These are phyloP conservation scores for Cladophialophora chaetospira DNA, from an alignment of 2,329 filamentous ascomycete species.

Conservation along the genomic window DNA sequence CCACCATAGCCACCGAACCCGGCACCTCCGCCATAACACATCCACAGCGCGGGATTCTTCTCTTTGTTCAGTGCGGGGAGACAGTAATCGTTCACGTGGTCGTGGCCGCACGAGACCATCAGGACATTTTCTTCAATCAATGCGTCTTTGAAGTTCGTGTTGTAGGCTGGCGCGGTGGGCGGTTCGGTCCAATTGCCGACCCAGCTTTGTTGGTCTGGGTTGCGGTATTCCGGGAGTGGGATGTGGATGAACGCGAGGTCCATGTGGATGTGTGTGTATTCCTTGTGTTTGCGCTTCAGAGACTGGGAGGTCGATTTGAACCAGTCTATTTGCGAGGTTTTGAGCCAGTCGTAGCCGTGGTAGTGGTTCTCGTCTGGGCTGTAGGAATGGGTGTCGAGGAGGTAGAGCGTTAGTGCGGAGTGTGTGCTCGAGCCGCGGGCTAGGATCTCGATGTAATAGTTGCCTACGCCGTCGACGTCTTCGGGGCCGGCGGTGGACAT, in stretches of 20 bases:
- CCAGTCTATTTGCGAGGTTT: slow-evolving; percentile 91
- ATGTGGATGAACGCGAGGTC: slow-evolving; percentile 98
- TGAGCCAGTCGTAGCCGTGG: slow-evolving; percentile 97
- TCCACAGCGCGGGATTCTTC: slow-evolving; percentile 77
- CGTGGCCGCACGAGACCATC: slow-evolving; percentile 89
- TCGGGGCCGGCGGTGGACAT: slow-evolving; percentile 81
- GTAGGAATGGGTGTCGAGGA: slow-evolving; percentile 91
- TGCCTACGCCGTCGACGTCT: slow-evolving; percentile 85
- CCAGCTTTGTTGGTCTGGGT: slow-evolving; percentile 59
- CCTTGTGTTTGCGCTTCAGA: slow-evolving; percentile 74
- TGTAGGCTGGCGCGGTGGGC: slow-evolving; percentile 84
- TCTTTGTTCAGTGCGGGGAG: slow-evolving; percentile 60
- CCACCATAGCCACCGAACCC: slow-evolving; percentile 96
- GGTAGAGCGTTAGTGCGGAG: slow-evolving; percentile 89
- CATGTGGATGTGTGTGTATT: slow-evolving; percentile 91
- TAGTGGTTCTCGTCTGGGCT: slow-evolving; percentile 85
- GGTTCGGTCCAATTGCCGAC: slow-evolving; percentile 75
- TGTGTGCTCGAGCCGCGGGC: slow-evolving; percentile 77
- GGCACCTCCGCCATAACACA: slow-evolving; percentile 92
- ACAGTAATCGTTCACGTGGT: slow-evolving; percentile 97
- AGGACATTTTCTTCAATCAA: slow-evolving; percentile 82
- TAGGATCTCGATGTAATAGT: slow-evolving; percentile 90
- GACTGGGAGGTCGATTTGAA: slow-evolving; percentile 76
- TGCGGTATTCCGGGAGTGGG: slow-evolving; percentile 83
- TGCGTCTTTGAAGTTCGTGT: slow-evolving; percentile 89